Base-by-base conservation (phyloP, 2,329 filamentous ascomycete species). In the Talaromyces sp. region DNA sequence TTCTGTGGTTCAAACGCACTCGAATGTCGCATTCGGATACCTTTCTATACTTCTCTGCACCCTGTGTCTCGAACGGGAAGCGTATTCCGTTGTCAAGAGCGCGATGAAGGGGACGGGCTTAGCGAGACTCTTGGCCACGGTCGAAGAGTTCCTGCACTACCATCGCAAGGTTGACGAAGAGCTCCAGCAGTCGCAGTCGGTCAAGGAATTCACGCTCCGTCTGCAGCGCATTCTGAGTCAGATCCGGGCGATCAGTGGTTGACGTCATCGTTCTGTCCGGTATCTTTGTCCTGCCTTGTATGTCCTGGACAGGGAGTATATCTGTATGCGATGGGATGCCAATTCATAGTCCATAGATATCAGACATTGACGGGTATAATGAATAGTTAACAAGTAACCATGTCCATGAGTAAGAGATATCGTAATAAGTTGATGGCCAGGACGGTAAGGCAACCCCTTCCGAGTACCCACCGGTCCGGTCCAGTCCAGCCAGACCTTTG, bases 11-110 rank as follows among this genome's bases (percentile, higher is more conserved):
- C 89, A 92, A 68, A 87, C 86, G 25, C 86, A 89, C 60, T 81
- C 88, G 53, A 91, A 92, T 64, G 91, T 97, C 28, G 87, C 89
- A 1, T 85, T 93, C 70, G 92, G 91, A 15, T 97, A 96, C 70
- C 79, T 97, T 22, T 86, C 91, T 0, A 86, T 97, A 13, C 78
- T 96, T 5, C 80, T 97, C 2, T 90, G 91, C 17, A 94, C 91
- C 63, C 76, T 97, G 22, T 91, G 86, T 64, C 78, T 94, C 28
- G 77, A 82, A 55, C 61, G 68, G 8, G 67, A 69, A 2, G 76
- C 81, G 5, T 75, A 78, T 41, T 56, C 64, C 9, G 72, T 74
- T 22, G 70, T 84, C 15, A 73, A 72, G 35, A 61, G 62, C 4
- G 67, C 69, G 9, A 71, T 85, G 28, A 77, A 77, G 2, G 75